A percentile compares a stretch with the other conserved stretches of the same genome.
phyloP scores from a whole-genome alignment of 495 filamentous ascomycete genomes.

The Trichocladium antarcticum region DNA sequence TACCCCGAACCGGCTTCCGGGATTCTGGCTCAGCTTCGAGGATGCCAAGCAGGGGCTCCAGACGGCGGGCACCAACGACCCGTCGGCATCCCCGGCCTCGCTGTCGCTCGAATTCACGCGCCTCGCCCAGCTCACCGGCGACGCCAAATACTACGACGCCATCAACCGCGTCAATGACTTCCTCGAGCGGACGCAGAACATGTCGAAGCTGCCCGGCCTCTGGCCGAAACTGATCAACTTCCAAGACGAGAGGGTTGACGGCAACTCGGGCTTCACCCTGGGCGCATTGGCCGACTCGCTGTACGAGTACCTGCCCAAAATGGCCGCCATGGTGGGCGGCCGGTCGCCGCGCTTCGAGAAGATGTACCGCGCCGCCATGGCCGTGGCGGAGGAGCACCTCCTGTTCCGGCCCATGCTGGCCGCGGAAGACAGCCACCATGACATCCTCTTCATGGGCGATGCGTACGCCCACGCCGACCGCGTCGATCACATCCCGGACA shows the following conservation, averaged over 20 bases:
- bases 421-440: conserved; percentile 21
- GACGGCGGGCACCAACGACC: conserved; percentile 16
- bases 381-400: conserved; percentile 50
- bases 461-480: conserved; percentile 11
- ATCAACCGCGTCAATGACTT: conserved; percentile 65
- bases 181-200: conserved; percentile 55
- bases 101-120: conserved; percentile 79
- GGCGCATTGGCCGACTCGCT: conserved; percentile 62
- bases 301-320: conserved; percentile 84
- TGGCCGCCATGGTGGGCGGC: conserved; percentile 36
- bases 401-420: conserved; percentile 55
- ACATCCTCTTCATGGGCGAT: conserved; percentile 54
- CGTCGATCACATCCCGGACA: conserved; percentile 21
- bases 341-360: conserved; percentile 29
- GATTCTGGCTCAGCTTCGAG: conserved; percentile 50
- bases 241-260: conserved; percentile 14
- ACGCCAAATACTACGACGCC: conserved; percentile 73
- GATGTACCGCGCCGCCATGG: conserved; percentile 46
- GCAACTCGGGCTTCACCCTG: conserved; percentile 50
- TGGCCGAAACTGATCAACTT: conserved; percentile 65
- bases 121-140: conserved; percentile 68
- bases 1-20: conserved; percentile 79
- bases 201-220: conserved; percentile 64
- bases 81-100: conserved; percentile 62
- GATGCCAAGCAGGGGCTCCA: conserved; percentile 53